Conservation (phyloP, 2,329 filamentous ascomycete species). For the Colletotrichum spinosum region DNA sequence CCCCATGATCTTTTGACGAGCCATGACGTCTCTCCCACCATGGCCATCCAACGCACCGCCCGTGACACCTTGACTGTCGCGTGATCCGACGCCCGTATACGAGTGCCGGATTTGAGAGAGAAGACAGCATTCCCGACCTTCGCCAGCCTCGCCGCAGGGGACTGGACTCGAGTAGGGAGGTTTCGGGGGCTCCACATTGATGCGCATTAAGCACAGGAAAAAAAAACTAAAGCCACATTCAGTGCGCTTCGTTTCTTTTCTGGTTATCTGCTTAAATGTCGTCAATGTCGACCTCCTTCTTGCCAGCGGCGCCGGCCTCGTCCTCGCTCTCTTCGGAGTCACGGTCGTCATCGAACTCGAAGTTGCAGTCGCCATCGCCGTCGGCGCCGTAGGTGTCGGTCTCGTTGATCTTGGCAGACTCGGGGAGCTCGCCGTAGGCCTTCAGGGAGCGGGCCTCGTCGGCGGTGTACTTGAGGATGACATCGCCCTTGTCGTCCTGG, state of each 20-base stretch:
- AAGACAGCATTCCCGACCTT: slow-evolving; percentile 67
- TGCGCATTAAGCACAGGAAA: slow-evolving; percentile 13
- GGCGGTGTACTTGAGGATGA: slow-evolving; percentile 95
- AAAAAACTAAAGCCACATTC: slow-evolving; percentile 9
- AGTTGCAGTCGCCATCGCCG: slow-evolving; percentile 94
- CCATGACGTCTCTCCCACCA: slow-evolving; percentile 74
- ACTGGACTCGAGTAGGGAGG: slow-evolving; percentile 22
- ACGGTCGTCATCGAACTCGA: slow-evolving; percentile 97
- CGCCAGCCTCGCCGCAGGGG: slow-evolving; percentile 22
- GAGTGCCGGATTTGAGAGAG: slow-evolving; percentile 65
- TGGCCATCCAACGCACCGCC: slow-evolving; percentile 53
- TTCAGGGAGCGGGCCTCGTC: slow-evolving; percentile 97
- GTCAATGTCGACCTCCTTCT: slow-evolving; percentile 92
- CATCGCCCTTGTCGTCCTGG: slow-evolving; percentile 96
- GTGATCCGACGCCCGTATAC: slow-evolving; percentile 43
- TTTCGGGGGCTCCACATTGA: slow-evolving; percentile 25
- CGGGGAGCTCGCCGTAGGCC: slow-evolving; percentile 96
- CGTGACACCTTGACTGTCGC: slow-evolving; percentile 57
- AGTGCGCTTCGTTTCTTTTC: slow-evolving; percentile 12
- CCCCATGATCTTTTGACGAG: slow-evolving; percentile 43
- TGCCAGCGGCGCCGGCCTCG: slow-evolving; percentile 65
- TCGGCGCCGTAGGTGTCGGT: slow-evolving; percentile 93
- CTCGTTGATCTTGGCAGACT: slow-evolving; percentile 99
- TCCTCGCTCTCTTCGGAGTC: slow-evolving; percentile 68
- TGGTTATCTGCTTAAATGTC: slow-evolving; percentile 74